Evolutionary conservation across 2,329 filamentous ascomycete genomes (phyloP).

Genomic region (Diaporthe caulivora): DNA sequence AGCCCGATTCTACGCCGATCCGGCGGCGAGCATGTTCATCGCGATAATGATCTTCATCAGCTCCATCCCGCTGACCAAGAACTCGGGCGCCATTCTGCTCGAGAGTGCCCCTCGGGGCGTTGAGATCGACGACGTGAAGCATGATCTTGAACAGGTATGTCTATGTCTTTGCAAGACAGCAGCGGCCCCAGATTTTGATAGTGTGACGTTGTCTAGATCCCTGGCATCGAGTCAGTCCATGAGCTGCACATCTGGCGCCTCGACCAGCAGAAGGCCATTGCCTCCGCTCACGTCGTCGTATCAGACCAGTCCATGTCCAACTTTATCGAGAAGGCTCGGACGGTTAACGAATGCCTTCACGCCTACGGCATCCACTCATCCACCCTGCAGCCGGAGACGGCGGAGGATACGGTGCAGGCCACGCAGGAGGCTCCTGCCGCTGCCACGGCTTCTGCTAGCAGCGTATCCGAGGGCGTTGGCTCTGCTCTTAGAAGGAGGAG

Average conservation of each 20-base stretch:
- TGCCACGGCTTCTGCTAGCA: constrained; percentile 18
- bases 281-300: constrained; percentile 77
- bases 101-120: constrained; percentile 74
- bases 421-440: constrained; percentile 11
- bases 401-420: constrained; percentile 35
- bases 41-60: constrained; percentile 78
- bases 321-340: constrained; percentile 72
- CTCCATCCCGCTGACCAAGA: constrained; percentile 71
- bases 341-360: constrained; percentile 77
- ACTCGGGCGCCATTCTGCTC: constrained; percentile 74
- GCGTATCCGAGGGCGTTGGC: constrained; percentile 36
- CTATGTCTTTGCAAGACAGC: too few species aligned
- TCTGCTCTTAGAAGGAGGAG: constrained; percentile 43
- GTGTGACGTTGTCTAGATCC: constrained; percentile 60
- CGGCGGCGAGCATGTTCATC: constrained; percentile 76
- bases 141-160: constrained; percentile 74
- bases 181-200: neutral
- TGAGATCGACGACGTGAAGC: constrained; percentile 71
- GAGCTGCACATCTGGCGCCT: constrained; percentile 82
- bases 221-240: constrained; percentile 75
- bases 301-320: constrained; percentile 65
- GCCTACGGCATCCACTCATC: constrained; percentile 79
- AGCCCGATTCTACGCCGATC: constrained; percentile 78
- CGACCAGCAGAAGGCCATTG: constrained; percentile 77
- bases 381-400: constrained; percentile 77